Percentiles rank a stretch among this genome's conserved stretches.
Conservation (phyloP, 2,329 filamentous ascomycete genomes). For the Hymenoscyphus scutula region DNA sequence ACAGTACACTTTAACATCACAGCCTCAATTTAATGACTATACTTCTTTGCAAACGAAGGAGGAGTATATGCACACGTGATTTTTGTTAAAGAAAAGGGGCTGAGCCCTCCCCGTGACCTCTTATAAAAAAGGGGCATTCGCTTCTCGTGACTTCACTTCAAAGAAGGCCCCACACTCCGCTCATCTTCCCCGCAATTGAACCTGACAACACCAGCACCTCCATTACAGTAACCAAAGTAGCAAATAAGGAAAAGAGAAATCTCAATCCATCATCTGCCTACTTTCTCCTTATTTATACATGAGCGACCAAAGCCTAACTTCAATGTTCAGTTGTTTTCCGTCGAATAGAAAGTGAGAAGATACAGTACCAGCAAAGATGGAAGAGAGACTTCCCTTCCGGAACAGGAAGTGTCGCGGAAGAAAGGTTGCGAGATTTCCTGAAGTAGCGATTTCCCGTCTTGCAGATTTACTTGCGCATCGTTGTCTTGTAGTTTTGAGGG, state of each 20-base stretch:
- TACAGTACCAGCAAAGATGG: not conserved
- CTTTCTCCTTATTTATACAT: constrained; percentile 2
- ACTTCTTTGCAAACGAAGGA: too few relatives aligned
- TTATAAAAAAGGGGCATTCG: constrained; percentile 1
- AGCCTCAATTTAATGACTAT: too few relatives aligned
- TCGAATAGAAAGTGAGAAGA: not conserved
- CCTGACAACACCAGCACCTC: not conserved
- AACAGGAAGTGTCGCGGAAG: not conserved
- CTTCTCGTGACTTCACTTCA: constrained; percentile 3
- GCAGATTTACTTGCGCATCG: not conserved
- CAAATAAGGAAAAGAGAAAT: constrained; percentile 5
- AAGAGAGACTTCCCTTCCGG: not conserved
- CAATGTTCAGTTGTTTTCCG: not conserved
- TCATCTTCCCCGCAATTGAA: not conserved
- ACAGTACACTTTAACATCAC: too few relatives aligned
- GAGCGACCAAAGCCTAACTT: not conserved
- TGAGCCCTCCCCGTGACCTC: not conserved
- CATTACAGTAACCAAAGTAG: not conserved
- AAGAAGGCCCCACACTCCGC: not conserved
- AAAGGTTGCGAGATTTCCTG: not conserved
- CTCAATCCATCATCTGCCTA: not conserved
- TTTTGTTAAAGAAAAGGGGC: not conserved
- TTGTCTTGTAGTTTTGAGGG: not conserved
- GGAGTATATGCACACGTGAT: not conserved
- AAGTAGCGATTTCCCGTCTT: not conserved